Evolutionary conservation across 148 eudicot species (phyloP), one percentile per base, ranked within the genome.

Genomic region (Persicaria tinctoria): DNA sequence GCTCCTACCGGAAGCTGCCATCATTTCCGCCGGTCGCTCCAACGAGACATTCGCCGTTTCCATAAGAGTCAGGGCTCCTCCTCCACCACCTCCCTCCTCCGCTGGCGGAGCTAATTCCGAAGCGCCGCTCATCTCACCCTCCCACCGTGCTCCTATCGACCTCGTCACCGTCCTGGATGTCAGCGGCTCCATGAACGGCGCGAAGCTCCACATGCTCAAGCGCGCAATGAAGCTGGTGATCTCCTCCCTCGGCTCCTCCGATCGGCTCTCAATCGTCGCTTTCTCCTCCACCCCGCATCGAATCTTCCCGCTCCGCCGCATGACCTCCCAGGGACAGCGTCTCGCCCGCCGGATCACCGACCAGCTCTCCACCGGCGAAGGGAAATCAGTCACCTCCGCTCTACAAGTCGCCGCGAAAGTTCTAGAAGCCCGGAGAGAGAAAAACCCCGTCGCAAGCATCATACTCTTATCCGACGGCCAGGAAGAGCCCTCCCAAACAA

Each of bases 161-260:
- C 68, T 94, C 8, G 97, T 94, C 4, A 80, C 97, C 5, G 96
- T 94, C 0, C 80, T 94, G 3, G 98, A 94, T 71, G 85, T 90
- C 0, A 84, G 96, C 6, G 86, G 79, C 10, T 88, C 90, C 62
- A 94, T 94, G 73, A 17, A 46, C 41, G 73, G 54, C 5, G 32
- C 23, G 41, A 70, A 70, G 69, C 73, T 94, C 0, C 85, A 77
- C n/a, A 54, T 82, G 76, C 51, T 91, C 71, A 90, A 87, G 6
- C 76, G 83, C 5, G 89, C 89, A 2, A 84, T 94, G 90, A 79
- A 85, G 10, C 68, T 81, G 11, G 78, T 94, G n/a, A 82, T 94
- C 2, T 80, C 86, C 0, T 88, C 93, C 1, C 90, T 94, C 23
- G 78, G 90, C 5, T 75, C 96, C 0, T 73, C 83, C 14, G 98